phyloP scores from a whole-genome alignment of 2,329 filamentous ascomycete genomes.

The Tolypocladium ovalisporum region DNA sequence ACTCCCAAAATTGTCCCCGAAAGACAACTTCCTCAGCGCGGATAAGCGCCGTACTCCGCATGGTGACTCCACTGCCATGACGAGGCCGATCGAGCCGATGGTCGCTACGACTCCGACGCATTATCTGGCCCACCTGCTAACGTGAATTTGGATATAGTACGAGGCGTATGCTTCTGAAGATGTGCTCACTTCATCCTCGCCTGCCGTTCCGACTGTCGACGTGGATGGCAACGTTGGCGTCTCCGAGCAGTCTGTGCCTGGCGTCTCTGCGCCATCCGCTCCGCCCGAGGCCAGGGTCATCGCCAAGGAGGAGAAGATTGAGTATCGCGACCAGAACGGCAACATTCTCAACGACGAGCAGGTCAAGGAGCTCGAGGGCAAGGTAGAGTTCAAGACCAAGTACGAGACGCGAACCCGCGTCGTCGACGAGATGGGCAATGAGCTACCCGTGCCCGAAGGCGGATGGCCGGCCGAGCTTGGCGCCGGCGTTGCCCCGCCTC shows the following conservation, averaged over 20 bases:
- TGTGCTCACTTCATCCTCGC: slow-evolving; percentile 13
- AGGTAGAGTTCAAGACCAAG: slow-evolving; percentile 89
- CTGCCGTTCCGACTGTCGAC: slow-evolving; percentile 16
- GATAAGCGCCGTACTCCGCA: slow-evolving; percentile 1
- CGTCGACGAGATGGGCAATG: slow-evolving; percentile 69
- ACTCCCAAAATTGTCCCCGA: slow-evolving; percentile 10
- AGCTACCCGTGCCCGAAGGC: slow-evolving; percentile 43
- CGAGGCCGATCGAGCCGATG: neutral
- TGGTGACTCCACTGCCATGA: neutral
- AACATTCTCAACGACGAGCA: slow-evolving; percentile 78
- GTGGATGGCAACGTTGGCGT: slow-evolving; percentile 11
- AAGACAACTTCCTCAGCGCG: slow-evolving; percentile 19
- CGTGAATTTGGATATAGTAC: slow-evolving; percentile 26
- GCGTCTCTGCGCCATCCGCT: slow-evolving; percentile 39
- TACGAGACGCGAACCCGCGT: slow-evolving; percentile 91
- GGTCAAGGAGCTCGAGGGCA: slow-evolving; percentile 75
- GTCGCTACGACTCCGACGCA: neutral
- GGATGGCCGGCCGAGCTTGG: slow-evolving; percentile 24
- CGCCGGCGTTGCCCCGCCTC: slow-evolving; percentile 42
- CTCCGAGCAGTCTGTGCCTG: slow-evolving; percentile 10
- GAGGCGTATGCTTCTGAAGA: slow-evolving; percentile 26
- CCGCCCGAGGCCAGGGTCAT: slow-evolving; percentile 37
- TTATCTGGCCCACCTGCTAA: slow-evolving; percentile 6
- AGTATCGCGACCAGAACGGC: slow-evolving; percentile 73
- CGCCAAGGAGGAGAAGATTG: slow-evolving; percentile 66